These are phyloP conservation scores for Pythium phragmiticola DNA, from an alignment of 352 stramenopile species.

Conservation along the genomic window DNA sequence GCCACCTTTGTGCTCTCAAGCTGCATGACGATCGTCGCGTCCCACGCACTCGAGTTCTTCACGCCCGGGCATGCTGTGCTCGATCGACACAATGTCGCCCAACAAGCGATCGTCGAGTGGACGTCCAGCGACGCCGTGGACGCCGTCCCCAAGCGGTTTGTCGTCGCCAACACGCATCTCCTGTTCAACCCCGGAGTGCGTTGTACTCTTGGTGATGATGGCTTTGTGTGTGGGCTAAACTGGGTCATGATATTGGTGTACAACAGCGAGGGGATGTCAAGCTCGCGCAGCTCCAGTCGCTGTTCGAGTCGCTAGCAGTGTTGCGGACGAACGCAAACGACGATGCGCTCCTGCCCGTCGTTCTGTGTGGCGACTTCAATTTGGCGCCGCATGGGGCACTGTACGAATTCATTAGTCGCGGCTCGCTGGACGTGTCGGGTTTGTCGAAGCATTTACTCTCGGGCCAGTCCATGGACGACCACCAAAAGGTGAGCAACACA, in stretches of 20 bases:
- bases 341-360: constrained; percentile 28
- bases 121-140: constrained; percentile 4
- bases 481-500: constrained; percentile 17
- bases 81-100: constrained; percentile 59
- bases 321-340: constrained; percentile 5
- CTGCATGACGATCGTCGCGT: constrained; percentile 44
- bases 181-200: constrained; percentile 69
- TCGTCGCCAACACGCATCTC: constrained; percentile 68
- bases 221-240: background rate
- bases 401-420: constrained; percentile 57
- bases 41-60: constrained; percentile 46
- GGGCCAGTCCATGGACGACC: constrained; percentile 39
- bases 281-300: constrained; percentile 52
- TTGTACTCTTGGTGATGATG: background rate
- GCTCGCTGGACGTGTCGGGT: constrained; percentile 40
- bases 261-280: constrained; percentile 64
- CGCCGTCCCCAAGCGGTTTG: constrained; percentile 30
- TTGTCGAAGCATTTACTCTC: constrained; percentile 50
- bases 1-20: constrained; percentile 60
- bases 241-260: background rate
- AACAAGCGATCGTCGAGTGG: constrained; percentile 45
- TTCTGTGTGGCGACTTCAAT: constrained; percentile 74
- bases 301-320: constrained; percentile 35
- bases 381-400: constrained; percentile 58
- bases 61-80: constrained; percentile 43